phyloP scores from a whole-genome alignment of 768 basidiomycete genomes.

The Rhodosporidiobolus odoratus region DNA sequence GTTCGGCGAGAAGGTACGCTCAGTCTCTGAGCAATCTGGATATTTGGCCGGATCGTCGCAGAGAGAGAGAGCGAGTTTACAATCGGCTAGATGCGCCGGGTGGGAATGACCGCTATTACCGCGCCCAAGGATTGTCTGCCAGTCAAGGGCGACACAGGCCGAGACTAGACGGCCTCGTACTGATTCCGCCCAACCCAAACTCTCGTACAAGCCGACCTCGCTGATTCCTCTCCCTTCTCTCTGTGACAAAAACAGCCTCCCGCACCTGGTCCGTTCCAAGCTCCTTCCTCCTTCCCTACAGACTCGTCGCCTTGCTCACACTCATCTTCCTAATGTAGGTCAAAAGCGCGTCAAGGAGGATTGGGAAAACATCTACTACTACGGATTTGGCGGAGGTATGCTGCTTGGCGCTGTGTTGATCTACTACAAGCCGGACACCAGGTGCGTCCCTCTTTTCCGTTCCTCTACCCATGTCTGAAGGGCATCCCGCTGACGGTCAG shows the following conservation, averaged over 20 bases:
- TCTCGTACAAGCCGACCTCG: conserved; percentile 37
- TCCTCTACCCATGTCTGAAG: not conserved
- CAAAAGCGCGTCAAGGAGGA: conserved; percentile 46
- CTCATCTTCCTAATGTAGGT: conserved; percentile 14
- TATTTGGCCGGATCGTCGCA: not conserved
- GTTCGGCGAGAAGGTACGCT: conserved; percentile 48
- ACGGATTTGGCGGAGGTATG: conserved; percentile 48
- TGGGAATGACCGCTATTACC: too few relatives aligned
- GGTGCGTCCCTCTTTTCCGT: conserved; percentile 38
- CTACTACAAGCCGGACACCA: conserved; percentile 49
- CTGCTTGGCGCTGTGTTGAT: conserved; percentile 45
- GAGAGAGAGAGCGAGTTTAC: not conserved
- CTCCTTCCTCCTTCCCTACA: not conserved
- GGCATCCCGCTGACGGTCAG: not conserved
- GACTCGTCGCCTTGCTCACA: not conserved
- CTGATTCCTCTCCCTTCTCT: not conserved
- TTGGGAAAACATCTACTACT: conserved; percentile 49
- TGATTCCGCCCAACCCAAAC: too few relatives aligned
- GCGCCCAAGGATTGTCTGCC: too few relatives aligned
- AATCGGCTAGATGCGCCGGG: too few relatives aligned
- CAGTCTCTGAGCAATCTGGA: not conserved
- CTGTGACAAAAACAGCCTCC: conserved; percentile 9
- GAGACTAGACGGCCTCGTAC: too few relatives aligned
- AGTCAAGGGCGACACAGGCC: too few relatives aligned
- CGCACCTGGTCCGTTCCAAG: conserved; percentile 14